Base-by-base conservation (phyloP, 2,329 filamentous ascomycete species). In the Phaeosphaeriaceae sp. region DNA sequence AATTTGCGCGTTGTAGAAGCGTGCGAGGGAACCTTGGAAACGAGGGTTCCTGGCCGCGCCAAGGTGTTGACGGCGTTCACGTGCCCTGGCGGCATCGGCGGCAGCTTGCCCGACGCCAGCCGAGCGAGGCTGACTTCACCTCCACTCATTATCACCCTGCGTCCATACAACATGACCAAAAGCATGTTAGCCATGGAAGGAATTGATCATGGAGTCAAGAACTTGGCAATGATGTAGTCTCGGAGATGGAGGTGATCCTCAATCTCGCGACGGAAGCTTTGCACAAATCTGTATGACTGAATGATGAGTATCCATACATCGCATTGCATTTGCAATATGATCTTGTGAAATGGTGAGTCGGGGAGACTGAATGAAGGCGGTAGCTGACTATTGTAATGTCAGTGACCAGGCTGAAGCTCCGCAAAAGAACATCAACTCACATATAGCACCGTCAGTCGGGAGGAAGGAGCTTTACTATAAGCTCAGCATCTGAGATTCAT, bases 1-100 rank as follows among this genome's bases (percentile, higher is more conserved):
- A 51, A 60, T 60, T 57, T 67, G 66, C 63, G 58, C 63, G 59
- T 57, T 36, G 55, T 56, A 49, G 55, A 44, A 54, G 59, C 55
- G 62, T 49, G 58, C 48, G 56, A 56, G 52, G 57, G 56, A 57
- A n/a, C n/a, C n/a, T n/a, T n/a, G n/a, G n/a, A n/a, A n/a, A 54
- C 54, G 54, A 58, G 58, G 47, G 64, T 59, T 57, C 60, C 48
- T 51, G 36, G 48, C 44, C 50, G 56, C 57, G 66, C 66, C 62
- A 65, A 65, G 57, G 51, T 61, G 54, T 58, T 68, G 67, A 67
- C 64, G 62, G 62, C 58, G 63, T 22, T 54, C 52, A 54, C 52
- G 52, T 54, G 52, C 42, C 31, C 31, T 19, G 25, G 27, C 51
- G 42, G 51, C 42, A 46, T 55, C 53, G 53, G 53, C 47, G 36